Evolutionary conservation across 1,284 basidiomycete genomes (phyloP).

Genomic region (Pseudozyma hubeiensis): DNA sequence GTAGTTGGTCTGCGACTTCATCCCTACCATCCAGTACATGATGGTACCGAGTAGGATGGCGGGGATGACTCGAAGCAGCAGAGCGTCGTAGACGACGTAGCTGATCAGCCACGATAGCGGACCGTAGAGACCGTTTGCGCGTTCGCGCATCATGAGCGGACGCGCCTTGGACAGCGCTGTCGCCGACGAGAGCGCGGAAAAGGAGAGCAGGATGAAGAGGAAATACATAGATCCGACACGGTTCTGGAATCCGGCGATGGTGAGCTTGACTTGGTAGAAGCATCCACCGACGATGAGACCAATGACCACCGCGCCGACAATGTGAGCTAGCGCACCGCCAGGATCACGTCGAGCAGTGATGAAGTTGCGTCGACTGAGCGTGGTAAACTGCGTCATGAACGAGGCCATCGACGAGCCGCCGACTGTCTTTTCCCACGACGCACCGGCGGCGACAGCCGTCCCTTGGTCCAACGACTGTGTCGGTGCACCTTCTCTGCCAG

Average conservation of each 20-base stretch:
- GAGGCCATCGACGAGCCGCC: constrained; percentile 34
- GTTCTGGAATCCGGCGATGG: constrained; percentile 59
- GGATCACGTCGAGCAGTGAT: constrained; percentile 51
- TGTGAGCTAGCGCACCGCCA: constrained; percentile 49
- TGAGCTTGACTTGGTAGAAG: constrained; percentile 57
- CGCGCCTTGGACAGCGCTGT: constrained; percentile 39
- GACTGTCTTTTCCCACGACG: constrained; percentile 26
- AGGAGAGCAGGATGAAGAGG: constrained; percentile 51
- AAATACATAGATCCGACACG: constrained; percentile 63
- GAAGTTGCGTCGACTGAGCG: constrained; percentile 42
- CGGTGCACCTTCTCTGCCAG: constrained; percentile 2
- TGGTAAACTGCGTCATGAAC: constrained; percentile 53
- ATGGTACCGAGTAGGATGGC: constrained; percentile 42
- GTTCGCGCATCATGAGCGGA: constrained; percentile 59
- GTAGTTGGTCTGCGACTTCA: constrained; percentile 33
- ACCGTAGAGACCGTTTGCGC: constrained; percentile 54
- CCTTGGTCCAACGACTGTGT: not conserved
- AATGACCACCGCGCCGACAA: constrained; percentile 42
- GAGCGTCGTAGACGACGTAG: constrained; percentile 50
- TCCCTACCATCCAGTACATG: constrained; percentile 61
- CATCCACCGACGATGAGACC: constrained; percentile 57
- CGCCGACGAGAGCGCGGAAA: constrained; percentile 46
- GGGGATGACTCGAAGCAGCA: constrained; percentile 48
- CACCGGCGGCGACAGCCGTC: constrained; percentile 13
- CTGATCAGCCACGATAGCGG: constrained; percentile 51